Evolutionary conservation across 371 early-diverging fungal species (phyloP).

Genomic region (Apophysomyces variabilis): DNA sequence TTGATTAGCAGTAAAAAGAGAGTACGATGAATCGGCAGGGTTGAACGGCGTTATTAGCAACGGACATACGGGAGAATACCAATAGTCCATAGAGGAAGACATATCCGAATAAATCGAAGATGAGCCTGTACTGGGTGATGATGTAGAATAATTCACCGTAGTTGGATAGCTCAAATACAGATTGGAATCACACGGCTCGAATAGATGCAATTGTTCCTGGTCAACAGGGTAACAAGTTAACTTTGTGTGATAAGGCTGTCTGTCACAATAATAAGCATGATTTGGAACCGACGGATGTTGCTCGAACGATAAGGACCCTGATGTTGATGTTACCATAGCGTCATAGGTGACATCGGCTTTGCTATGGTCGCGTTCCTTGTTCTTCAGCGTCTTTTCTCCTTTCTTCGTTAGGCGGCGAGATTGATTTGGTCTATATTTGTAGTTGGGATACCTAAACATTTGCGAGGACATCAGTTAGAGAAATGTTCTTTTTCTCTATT

Average conservation of each 20-base stretch:
- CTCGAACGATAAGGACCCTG: neutral
- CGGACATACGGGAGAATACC: slow-evolving; percentile 1
- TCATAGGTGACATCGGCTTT: neutral
- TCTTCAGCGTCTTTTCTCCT: neutral
- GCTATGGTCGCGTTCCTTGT: neutral
- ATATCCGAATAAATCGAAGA: neutral
- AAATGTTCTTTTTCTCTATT: neutral
- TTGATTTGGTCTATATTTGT: slow-evolving; percentile 6
- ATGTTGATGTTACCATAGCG: neutral
- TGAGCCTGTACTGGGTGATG: neutral
- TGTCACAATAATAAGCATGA: neutral
- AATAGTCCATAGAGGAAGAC: neutral
- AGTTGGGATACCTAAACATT: slow-evolving; percentile 13
- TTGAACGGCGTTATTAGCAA: neutral
- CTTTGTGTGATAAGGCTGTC: neutral
- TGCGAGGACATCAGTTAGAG: neutral
- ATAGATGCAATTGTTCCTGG: neutral
- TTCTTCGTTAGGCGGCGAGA: neutral
- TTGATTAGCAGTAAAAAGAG: neutral
- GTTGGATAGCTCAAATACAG: neutral
- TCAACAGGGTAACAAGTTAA: neutral
- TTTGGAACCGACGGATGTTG: neutral
- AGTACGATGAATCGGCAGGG: neutral
- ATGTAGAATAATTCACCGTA: neutral
- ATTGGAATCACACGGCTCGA: neutral